These are phyloP conservation scores for Schwanniomyces yamadae DNA, from an alignment of 805 yeast genomes.

Conservation along the genomic window DNA sequence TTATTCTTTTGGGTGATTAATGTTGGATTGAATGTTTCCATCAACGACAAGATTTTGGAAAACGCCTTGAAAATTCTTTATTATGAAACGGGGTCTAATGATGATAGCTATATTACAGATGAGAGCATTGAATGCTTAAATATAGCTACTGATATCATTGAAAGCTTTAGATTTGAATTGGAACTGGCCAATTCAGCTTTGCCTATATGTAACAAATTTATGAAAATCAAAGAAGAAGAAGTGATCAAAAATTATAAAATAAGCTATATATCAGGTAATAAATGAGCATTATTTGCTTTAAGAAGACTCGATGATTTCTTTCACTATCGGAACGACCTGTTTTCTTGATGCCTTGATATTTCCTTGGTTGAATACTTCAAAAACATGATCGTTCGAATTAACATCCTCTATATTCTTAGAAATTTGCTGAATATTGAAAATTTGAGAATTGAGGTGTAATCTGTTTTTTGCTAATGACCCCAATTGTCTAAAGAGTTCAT, in stretches of 20 bases:
- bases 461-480: slow-evolving; percentile 16
- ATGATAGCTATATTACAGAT: slow-evolving; percentile 12
- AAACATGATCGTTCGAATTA: slow-evolving; percentile 5
- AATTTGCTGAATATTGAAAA: slow-evolving; percentile 20
- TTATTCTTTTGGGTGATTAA: slow-evolving; percentile 36
- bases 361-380: slow-evolving; percentile 42
- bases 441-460: slow-evolving; percentile 24
- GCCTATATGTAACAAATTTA: slow-evolving; percentile 16
- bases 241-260: slow-evolving; percentile 15
- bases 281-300: slow-evolving; percentile 1
- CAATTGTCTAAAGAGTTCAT: slow-evolving; percentile 17
- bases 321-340: slow-evolving; percentile 73
- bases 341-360: slow-evolving; percentile 73
- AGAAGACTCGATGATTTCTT: slow-evolving; percentile 26
- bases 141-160: slow-evolving; percentile 14
- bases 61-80: slow-evolving; percentile 33
- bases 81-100: slow-evolving; percentile 6
- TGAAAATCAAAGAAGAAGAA: slow-evolving; percentile 15
- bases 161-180: slow-evolving; percentile 15
- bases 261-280: slow-evolving; percentile 19
- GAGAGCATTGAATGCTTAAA: slow-evolving; percentile 16
- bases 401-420: slow-evolving; percentile 10
- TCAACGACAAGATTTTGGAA: slow-evolving; percentile 12
- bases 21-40: slow-evolving; percentile 31
- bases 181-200: slow-evolving; percentile 17